These are phyloP conservation scores for Mortierella alpina DNA, from an alignment of 192 early-diverging fungal species.

Conservation along the genomic window DNA sequence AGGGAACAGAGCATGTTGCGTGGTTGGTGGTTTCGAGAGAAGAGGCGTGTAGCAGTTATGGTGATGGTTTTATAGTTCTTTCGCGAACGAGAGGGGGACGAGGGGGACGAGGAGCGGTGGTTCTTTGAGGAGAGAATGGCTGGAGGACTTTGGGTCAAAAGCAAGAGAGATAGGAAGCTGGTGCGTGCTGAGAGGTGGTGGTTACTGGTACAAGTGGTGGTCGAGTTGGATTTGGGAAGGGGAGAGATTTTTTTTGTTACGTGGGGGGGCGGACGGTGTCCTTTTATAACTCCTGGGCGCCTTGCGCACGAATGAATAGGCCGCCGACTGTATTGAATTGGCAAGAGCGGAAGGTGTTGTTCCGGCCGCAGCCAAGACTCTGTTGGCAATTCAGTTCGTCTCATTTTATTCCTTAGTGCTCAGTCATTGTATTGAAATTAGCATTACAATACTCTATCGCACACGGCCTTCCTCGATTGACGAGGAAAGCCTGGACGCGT, in stretches of 20 bases:
- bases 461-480: neutral
- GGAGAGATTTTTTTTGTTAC: slow-evolving; percentile 2
- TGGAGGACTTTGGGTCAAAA: neutral
- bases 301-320: neutral
- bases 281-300: neutral
- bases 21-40: neutral
- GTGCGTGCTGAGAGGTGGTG: neutral
- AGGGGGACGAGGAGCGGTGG: neutral
- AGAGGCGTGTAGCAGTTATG: slow-evolving; percentile 12
- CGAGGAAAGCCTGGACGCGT: too few relatives aligned
- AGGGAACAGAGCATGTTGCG: slow-evolving; percentile 49
- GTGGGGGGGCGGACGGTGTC: neutral
- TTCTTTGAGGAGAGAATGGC: slow-evolving; percentile 36
- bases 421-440: slow-evolving; percentile 1
- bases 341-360: slow-evolving; percentile 13
- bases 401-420: neutral
- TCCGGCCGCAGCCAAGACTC: slow-evolving; percentile 29
- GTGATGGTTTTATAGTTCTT: slow-evolving; percentile 7
- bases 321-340: slow-evolving; percentile 16
- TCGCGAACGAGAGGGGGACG: slow-evolving; percentile 5
- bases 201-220: neutral
- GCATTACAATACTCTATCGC: slow-evolving; percentile 2
- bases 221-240: neutral
- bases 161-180: neutral
- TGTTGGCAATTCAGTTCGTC: too few relatives aligned